phyloP scores from a whole-genome alignment of 2,329 filamentous ascomycete genomes.

The Ophiostoma angusticollis region DNA sequence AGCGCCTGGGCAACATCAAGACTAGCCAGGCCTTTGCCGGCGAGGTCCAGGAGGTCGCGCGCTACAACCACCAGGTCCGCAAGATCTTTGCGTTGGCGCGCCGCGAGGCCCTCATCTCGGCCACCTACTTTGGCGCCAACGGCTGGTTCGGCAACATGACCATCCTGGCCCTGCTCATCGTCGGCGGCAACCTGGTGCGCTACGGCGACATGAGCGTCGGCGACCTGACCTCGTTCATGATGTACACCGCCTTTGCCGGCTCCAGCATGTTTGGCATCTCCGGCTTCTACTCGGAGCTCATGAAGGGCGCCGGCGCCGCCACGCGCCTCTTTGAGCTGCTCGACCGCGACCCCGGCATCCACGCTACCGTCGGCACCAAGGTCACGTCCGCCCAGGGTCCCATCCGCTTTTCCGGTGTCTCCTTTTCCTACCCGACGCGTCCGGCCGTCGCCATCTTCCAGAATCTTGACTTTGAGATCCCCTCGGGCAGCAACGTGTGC shows the following conservation, averaged over 20 bases:
- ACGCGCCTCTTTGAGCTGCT: conserved; percentile 91
- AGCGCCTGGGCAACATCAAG: conserved; percentile 90
- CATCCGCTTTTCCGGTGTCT: conserved; percentile 76
- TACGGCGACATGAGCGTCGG: conserved; percentile 77
- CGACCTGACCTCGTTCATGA: conserved; percentile 90
- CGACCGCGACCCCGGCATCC: conserved; percentile 74
- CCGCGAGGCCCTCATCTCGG: conserved; percentile 75
- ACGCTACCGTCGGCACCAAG: conserved; percentile 67
- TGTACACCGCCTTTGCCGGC: conserved; percentile 83
- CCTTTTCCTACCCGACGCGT: conserved; percentile 85
- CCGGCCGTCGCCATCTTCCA: conserved; percentile 88
- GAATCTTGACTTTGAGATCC: conserved; percentile 78
- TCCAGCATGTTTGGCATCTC: conserved; percentile 89
- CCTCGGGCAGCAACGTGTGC: conserved; percentile 85
- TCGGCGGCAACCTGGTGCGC: conserved; percentile 82
- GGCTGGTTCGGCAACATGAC: conserved; percentile 95
- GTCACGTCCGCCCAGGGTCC: conserved; percentile 76
- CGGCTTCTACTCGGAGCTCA: conserved; percentile 93
- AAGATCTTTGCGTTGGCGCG: conserved; percentile 85
- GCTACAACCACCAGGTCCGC: conserved; percentile 86
- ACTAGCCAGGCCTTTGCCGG: conserved; percentile 94
- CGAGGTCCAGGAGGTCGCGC: conserved; percentile 75
- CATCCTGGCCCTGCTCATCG: conserved; percentile 77
- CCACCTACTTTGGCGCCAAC: conserved; percentile 77
- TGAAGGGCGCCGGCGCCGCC: conserved; percentile 98